These are phyloP conservation scores for Nicotiana rustica DNA, from an alignment of 305 asterid genomes.

Conservation along the genomic window DNA sequence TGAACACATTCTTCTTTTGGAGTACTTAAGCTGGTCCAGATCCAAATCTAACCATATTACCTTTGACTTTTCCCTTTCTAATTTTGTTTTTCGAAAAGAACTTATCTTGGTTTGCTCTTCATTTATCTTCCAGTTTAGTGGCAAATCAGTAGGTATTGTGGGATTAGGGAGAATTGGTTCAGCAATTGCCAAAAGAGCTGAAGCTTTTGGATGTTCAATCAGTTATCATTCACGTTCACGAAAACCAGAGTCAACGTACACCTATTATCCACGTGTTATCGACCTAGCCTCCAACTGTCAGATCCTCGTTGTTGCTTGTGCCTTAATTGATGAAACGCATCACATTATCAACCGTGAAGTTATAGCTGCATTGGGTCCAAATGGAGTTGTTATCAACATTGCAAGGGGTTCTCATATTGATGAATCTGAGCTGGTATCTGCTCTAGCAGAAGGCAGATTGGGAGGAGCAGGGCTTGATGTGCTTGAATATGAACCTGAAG, in stretches of 20 bases:
- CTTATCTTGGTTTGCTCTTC: background rate
- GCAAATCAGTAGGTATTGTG: conserved; percentile 80
- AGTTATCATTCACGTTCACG: conserved; percentile 73
- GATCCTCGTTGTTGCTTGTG: conserved; percentile 77
- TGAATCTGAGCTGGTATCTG: conserved; percentile 74
- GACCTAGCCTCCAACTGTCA: conserved; percentile 81
- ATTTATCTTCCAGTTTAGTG: conserved; percentile 65
- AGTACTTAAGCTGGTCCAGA: background rate
- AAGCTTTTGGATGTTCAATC: conserved; percentile 81
- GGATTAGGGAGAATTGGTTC: conserved; percentile 86
- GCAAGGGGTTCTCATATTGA: conserved; percentile 88
- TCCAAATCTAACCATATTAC: background rate
- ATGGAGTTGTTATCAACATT: conserved; percentile 73
- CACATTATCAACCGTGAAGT: conserved; percentile 77
- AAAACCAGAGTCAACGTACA: conserved; percentile 63
- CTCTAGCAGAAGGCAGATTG: conserved; percentile 66
- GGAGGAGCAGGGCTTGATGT: conserved; percentile 86
- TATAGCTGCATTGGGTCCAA: conserved; percentile 54
- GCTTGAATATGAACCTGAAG: conserved; percentile 70
- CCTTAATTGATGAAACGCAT: conserved; percentile 68
- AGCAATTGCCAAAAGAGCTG: conserved; percentile 81
- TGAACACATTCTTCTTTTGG: background rate
- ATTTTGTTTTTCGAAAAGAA: background rate
- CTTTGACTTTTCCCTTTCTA: background rate
- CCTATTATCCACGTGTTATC: conserved; percentile 53